Evolutionary conservation across 257 asterid species (phyloP).

Genomic region (Handroanthus guayacan): DNA sequence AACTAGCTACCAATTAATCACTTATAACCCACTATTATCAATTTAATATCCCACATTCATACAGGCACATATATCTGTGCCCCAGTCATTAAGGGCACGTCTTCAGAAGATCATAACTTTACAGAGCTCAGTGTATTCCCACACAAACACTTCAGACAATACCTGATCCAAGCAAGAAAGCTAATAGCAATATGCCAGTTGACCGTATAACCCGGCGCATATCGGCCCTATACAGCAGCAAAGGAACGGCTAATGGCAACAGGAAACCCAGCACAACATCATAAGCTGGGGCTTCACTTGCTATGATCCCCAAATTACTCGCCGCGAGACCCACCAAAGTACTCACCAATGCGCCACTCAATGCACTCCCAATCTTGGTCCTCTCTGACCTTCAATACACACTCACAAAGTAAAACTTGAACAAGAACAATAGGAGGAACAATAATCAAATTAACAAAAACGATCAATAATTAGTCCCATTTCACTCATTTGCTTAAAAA

Average conservation of each 20-base stretch:
- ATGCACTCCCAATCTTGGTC: slow-evolving; percentile 80
- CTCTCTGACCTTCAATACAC: slow-evolving; percentile 78
- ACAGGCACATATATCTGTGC: too few species aligned
- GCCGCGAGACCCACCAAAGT: slow-evolving; percentile 77
- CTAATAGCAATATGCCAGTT: slow-evolving; percentile 79
- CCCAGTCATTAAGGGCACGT: neutral
- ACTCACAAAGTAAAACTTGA: neutral
- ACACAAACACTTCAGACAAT: neutral
- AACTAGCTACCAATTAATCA: too few species aligned
- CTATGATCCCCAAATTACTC: slow-evolving; percentile 85
- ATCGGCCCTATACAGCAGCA: slow-evolving; percentile 89
- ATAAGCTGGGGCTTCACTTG: slow-evolving; percentile 77
- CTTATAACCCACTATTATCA: too few species aligned
- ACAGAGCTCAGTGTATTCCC: neutral
- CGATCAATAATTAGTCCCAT: slow-evolving; percentile 3
- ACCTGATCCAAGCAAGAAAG: slow-evolving; percentile 97
- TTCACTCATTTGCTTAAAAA: neutral
- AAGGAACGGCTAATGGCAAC: slow-evolving; percentile 88
- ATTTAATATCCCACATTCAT: too few species aligned
- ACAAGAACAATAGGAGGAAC: neutral
- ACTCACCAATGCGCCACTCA: slow-evolving; percentile 95
- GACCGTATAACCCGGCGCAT: slow-evolving; percentile 78
- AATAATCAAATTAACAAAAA: neutral
- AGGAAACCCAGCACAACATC: slow-evolving; percentile 71
- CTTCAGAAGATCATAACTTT: neutral